Evolutionary conservation across 2,329 filamentous ascomycete genomes (phyloP).

Genomic region (Parasarocladium wereldwijsianum): DNA sequence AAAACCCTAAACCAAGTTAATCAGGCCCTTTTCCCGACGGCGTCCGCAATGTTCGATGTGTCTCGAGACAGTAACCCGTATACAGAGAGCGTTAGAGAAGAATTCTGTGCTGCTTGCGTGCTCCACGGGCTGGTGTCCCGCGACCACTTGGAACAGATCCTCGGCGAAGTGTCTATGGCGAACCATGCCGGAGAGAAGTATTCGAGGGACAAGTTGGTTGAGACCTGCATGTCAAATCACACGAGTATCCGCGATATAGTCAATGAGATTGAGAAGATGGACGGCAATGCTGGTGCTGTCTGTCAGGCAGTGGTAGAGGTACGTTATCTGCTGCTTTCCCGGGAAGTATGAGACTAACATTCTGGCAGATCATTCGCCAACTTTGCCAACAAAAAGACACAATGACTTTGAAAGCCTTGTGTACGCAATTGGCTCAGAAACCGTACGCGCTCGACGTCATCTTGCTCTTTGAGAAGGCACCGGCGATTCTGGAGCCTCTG

Average conservation of each 20-base stretch:
- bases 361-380: constrained; percentile 45
- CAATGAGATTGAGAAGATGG: constrained; percentile 73
- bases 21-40: constrained; percentile 56
- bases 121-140: constrained; percentile 74
- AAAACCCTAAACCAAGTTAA: constrained; percentile 69
- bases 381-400: constrained; percentile 63
- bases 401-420: constrained; percentile 63
- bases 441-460: constrained; percentile 60
- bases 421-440: constrained; percentile 57
- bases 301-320: constrained; percentile 64
- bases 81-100: constrained; percentile 43
- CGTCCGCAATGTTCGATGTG: constrained; percentile 44
- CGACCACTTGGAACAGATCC: constrained; percentile 59
- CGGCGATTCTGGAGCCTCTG: constrained; percentile 55
- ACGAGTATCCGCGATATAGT: constrained; percentile 64
- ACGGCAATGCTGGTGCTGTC: constrained; percentile 81
- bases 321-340: constrained; percentile 10
- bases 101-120: constrained; percentile 84
- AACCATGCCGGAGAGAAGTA: constrained; percentile 58
- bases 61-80: constrained; percentile 41
- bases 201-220: constrained; percentile 62
- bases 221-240: constrained; percentile 62
- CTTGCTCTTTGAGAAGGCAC: constrained; percentile 57
- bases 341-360: neutral
- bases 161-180: constrained; percentile 75